These are phyloP conservation scores for Phytophthora kernoviae DNA, from an alignment of 352 stramenopile species.

Conservation along the genomic window DNA sequence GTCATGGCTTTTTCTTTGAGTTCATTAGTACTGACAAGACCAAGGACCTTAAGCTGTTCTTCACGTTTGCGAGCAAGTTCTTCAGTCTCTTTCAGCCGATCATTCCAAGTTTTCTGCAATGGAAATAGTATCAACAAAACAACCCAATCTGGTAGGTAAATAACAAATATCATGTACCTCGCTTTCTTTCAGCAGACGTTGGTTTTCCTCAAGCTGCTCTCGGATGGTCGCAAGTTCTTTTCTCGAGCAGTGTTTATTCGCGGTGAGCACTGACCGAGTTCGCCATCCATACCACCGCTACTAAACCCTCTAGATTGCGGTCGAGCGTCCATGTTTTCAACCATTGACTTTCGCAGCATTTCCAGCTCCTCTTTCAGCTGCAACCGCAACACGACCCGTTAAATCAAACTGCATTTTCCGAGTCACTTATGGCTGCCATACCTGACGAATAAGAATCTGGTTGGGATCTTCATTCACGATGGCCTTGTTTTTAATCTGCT, in stretches of 20 bases:
- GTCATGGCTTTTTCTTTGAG: constrained; percentile 59
- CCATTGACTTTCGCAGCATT: constrained; percentile 66
- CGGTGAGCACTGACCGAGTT: constrained; percentile 20
- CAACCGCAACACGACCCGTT: not conserved
- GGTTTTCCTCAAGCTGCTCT: constrained; percentile 81
- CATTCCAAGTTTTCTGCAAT: constrained; percentile 77
- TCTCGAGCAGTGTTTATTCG: constrained; percentile 55
- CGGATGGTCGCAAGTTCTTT: constrained; percentile 58
- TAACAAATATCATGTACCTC: constrained; percentile 41
- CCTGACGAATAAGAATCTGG: constrained; percentile 82
- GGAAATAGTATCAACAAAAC: not conserved
- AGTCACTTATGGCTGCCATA: constrained; percentile 8
- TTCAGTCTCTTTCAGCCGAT: constrained; percentile 80
- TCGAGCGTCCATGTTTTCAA: constrained; percentile 61
- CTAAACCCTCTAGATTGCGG: constrained; percentile 53
- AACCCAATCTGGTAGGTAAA: not conserved
- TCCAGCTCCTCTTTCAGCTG: constrained; percentile 85
- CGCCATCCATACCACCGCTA: constrained; percentile 16
- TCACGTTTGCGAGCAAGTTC: constrained; percentile 81
- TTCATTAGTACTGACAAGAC: constrained; percentile 59
- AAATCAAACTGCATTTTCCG: not conserved
- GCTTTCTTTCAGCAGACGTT: constrained; percentile 74
- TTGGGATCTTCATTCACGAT: constrained; percentile 93
- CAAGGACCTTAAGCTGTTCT: constrained; percentile 77
- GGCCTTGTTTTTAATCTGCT: constrained; percentile 94